phyloP scores from a whole-genome alignment of 2,329 filamentous ascomycete genomes.

The Microsporum canis region DNA sequence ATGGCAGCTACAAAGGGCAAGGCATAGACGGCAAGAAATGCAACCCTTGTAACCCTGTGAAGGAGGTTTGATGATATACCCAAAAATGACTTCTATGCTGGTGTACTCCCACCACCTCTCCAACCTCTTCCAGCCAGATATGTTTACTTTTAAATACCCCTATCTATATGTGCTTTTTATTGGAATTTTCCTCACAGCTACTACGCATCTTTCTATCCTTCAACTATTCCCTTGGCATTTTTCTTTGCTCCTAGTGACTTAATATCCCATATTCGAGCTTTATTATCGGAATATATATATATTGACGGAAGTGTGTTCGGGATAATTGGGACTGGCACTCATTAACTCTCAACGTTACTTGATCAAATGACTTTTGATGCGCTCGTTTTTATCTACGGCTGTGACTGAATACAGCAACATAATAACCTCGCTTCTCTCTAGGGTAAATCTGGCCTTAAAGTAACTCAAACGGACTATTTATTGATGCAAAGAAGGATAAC shows the following conservation, averaged over 20 bases:
- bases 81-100: neutral
- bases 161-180: neutral
- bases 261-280: neutral
- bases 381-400: neutral
- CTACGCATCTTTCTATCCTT: neutral
- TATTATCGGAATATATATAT: neutral
- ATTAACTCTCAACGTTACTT: neutral
- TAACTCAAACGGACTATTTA: too few relatives aligned
- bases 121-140: neutral
- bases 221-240: neutral
- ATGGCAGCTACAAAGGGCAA: conserved; percentile 21
- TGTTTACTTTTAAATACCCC: neutral
- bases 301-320: neutral
- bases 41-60: neutral
- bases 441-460: too few relatives aligned
- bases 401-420: neutral
- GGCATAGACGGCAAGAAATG: conserved; percentile 11
- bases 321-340: neutral
- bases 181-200: neutral
- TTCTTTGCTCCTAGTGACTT: neutral
- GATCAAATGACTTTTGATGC: neutral
- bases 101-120: neutral
- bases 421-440: too few relatives aligned
- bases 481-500: too few relatives aligned
- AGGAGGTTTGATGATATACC: neutral